Base-by-base conservation (phyloP, 2,329 filamentous ascomycete species). In the Colletotrichum siamense region DNA sequence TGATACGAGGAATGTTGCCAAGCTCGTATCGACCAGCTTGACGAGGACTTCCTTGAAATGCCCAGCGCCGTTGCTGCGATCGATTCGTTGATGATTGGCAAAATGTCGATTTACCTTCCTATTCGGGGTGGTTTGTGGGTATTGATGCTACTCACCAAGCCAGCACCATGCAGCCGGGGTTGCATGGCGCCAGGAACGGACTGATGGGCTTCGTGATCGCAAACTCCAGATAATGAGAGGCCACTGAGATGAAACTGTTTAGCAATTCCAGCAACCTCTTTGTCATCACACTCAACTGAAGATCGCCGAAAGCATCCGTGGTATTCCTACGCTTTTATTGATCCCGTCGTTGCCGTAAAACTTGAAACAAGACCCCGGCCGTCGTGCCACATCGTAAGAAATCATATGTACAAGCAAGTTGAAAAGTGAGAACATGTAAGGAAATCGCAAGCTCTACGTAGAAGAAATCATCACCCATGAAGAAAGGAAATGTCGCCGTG, bases 1-100 rank as follows among this genome's bases (percentile, higher is more conserved):
- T n/a, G 16, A 7, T 13, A 2, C 16, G 62, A 16, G 24, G 67
- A 34, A 39, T 3, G 16, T 44, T 34, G 67, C 67, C 67, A 69
- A 69, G 67, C 59, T 69, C 67, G 67, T 49, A 69, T 69, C 39
- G 39, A 5, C 59, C 10, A 2, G 52, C 52, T 57, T 57, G 1
- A 57, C 24, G 22, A 28, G 52, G 52, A 13, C 7, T 24, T 7
- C 7, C 52, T 49, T 28, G 52, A 57, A 57, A 18, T 57, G 0
- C 52, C 24, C 52, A 57, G 52, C 24, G 52, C 15, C 13, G 22
- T 57, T 57, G 5, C 15, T 28, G 52, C 52, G 52, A 57, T 26
- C 22, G 6, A 39, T 69, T 15, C 13, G 18, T 9, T 57, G 22
- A 57, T 57, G 28, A 68, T 26, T n/a, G 65, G 34, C 32, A 44